These are phyloP conservation scores for Choiromyces venosus DNA, from an alignment of 495 filamentous ascomycete genomes.

Conservation along the genomic window DNA sequence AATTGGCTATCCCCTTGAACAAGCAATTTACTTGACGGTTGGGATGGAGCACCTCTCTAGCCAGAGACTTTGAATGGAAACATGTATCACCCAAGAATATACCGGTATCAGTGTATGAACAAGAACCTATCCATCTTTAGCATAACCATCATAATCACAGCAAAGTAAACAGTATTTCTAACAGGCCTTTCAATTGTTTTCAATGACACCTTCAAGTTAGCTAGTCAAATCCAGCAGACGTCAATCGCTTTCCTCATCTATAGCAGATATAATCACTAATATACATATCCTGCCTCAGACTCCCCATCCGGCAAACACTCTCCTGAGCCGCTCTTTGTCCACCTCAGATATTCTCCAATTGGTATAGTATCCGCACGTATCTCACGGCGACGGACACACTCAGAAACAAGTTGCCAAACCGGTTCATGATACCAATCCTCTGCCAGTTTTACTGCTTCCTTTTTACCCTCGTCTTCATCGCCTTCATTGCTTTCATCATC, in stretches of 20 bases:
- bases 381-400: neutral
- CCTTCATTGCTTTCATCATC: neutral
- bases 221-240: neutral
- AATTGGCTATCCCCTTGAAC: neutral
- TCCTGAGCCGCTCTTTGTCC: neutral
- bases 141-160: neutral
- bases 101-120: neutral
- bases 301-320: neutral
- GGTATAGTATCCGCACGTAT: neutral
- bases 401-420: neutral
- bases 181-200: neutral
- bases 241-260: neutral
- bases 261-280: neutral
- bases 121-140: neutral
- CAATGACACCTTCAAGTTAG: too few relatives aligned
- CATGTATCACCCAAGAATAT: neutral
- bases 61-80: neutral
- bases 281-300: neutral
- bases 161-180: neutral
- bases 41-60: neutral
- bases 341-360: neutral
- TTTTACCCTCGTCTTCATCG: neutral
- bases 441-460: neutral
- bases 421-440: neutral
- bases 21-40: neutral